phyloP scores from a whole-genome alignment of 2,329 filamentous ascomycete species.

The Elsinoe batatas region DNA sequence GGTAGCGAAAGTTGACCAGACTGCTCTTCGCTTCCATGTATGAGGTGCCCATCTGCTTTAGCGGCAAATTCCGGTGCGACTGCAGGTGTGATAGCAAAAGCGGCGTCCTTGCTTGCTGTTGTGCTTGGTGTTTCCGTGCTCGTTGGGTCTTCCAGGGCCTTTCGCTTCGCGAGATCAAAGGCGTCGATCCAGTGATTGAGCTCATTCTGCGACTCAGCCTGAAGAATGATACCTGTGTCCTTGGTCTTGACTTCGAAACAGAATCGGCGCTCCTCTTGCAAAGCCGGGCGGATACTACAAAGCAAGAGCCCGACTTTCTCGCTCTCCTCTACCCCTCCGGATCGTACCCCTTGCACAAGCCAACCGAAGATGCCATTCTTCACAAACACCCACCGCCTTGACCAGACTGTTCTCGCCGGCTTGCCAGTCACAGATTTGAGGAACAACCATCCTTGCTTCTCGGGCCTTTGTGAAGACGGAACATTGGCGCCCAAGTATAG shows the following conservation, averaged over 20 bases:
- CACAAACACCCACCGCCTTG: conserved; percentile 89
- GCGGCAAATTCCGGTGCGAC: conserved; percentile 85
- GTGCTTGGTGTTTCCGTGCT: conserved; percentile 39
- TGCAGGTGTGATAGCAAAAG: conserved; percentile 86
- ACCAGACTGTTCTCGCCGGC: conserved; percentile 81
- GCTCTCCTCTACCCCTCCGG: conserved; percentile 81
- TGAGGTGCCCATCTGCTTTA: conserved; percentile 58
- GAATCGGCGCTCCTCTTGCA: conserved; percentile 87
- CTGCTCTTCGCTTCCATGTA: conserved; percentile 46
- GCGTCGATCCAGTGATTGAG: conserved; percentile 91
- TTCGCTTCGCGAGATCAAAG: conserved; percentile 89
- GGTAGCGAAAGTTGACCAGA: conserved; percentile 27
- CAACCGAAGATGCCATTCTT: conserved; percentile 94
- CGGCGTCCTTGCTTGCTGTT: conserved; percentile 50
- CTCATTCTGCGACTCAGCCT: conserved; percentile 85
- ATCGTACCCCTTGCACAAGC: conserved; percentile 70
- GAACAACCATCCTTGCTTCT: conserved; percentile 95
- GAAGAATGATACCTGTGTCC: conserved; percentile 76
- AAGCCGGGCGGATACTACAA: conserved; percentile 83
- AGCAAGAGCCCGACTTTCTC: conserved; percentile 92
- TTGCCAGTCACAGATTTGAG: conserved; percentile 74
- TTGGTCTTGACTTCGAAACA: conserved; percentile 99
- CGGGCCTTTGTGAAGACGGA: conserved; percentile 47
- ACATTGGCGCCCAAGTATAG: conserved; percentile 62
- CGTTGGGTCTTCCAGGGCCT: conserved; percentile 66